Percentiles rank a stretch among this genome's conserved stretches.
Evolutionary conservation across 805 yeast genomes (phyloP).

Genomic region (Cyberlindnera samutprakarnensis): DNA sequence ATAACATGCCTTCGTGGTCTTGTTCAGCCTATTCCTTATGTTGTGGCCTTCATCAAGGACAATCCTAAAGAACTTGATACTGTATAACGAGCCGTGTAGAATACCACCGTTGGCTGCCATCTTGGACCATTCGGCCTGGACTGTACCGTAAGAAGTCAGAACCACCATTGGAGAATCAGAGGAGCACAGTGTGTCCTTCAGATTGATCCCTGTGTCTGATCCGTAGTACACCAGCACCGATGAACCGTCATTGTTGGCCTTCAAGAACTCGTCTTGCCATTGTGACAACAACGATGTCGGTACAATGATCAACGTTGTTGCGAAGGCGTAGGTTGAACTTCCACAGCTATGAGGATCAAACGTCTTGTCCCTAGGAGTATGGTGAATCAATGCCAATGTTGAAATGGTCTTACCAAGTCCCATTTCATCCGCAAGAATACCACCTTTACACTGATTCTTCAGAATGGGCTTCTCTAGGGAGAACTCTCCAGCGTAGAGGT

Average conservation of each 20-base stretch:
- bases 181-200: conserved; percentile 37
- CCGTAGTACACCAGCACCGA: conserved; percentile 71
- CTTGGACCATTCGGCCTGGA: conserved; percentile 66
- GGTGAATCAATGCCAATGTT: conserved; percentile 62
- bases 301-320: conserved; percentile 71
- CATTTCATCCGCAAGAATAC: conserved; percentile 94
- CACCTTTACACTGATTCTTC: conserved; percentile 60
- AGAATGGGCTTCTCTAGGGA: conserved; percentile 61
- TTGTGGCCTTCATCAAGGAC: conserved; percentile 89
- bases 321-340: conserved; percentile 45
- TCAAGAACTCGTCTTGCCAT: conserved; percentile 78
- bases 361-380: conserved; percentile 47
- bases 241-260: conserved; percentile 40
- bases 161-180: conserved; percentile 57
- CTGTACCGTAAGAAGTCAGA: conserved; percentile 82
- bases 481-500: conserved; percentile 73
- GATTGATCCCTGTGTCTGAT: conserved; percentile 40
- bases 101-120: conserved; percentile 20
- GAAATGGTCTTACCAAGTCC: conserved; percentile 93
- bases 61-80: conserved; percentile 67
- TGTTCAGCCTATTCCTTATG: conserved; percentile 71
- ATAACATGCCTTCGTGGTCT: conserved; percentile 71
- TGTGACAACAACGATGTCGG: conserved; percentile 91
- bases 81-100: conserved; percentile 48
- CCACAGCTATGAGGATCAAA: conserved; percentile 3